Percentiles rank a stretch among this genome's conserved stretches.
Conservation (phyloP, 2,329 filamentous ascomycete genomes). For the Cladophialophora immunda region DNA sequence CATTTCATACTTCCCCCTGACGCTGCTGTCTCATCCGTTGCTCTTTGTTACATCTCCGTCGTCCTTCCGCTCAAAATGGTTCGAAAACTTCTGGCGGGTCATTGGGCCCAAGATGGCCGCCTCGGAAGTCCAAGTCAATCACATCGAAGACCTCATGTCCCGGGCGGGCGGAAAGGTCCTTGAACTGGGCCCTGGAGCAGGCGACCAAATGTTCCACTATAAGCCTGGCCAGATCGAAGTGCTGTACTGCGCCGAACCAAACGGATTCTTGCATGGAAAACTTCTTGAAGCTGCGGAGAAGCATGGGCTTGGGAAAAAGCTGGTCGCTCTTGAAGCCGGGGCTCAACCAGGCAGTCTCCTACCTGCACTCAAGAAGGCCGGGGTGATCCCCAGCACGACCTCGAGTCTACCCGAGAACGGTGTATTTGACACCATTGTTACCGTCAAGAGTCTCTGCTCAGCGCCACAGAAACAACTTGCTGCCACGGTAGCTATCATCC, state of each 20-base stretch:
- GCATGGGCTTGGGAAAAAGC: slow-evolving; percentile 46
- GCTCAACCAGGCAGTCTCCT: slow-evolving; percentile 56
- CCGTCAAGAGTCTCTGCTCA: slow-evolving; percentile 56
- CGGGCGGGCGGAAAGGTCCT: slow-evolving; percentile 50
- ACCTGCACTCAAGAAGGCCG: slow-evolving; percentile 55
- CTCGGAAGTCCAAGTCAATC: slow-evolving; percentile 30
- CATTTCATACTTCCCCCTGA: slow-evolving; percentile 30
- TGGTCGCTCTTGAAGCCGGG: slow-evolving; percentile 50
- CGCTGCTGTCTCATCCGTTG: slow-evolving; percentile 29
- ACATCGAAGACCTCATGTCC: slow-evolving; percentile 41
- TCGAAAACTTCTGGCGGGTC: slow-evolving; percentile 35
- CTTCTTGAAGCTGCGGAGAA: slow-evolving; percentile 47
- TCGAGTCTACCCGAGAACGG: slow-evolving; percentile 49
- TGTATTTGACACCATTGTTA: slow-evolving; percentile 54
- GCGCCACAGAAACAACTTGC: slow-evolving; percentile 33
- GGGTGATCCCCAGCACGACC: slow-evolving; percentile 49
- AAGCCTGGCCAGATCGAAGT: slow-evolving; percentile 45
- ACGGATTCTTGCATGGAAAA: slow-evolving; percentile 45
- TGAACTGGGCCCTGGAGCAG: slow-evolving; percentile 56
- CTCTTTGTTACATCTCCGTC: slow-evolving; percentile 29
- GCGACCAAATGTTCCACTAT: slow-evolving; percentile 55
- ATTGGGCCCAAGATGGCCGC: slow-evolving; percentile 38
- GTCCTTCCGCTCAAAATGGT: slow-evolving; percentile 38
- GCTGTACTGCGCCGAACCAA: slow-evolving; percentile 55
- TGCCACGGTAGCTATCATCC: slow-evolving; percentile 48